Evolutionary conservation across 2,329 filamentous ascomycete species (phyloP), one percentile per base, ranked within the genome.

Genomic region (Pseudopyricularia javanii): DNA sequence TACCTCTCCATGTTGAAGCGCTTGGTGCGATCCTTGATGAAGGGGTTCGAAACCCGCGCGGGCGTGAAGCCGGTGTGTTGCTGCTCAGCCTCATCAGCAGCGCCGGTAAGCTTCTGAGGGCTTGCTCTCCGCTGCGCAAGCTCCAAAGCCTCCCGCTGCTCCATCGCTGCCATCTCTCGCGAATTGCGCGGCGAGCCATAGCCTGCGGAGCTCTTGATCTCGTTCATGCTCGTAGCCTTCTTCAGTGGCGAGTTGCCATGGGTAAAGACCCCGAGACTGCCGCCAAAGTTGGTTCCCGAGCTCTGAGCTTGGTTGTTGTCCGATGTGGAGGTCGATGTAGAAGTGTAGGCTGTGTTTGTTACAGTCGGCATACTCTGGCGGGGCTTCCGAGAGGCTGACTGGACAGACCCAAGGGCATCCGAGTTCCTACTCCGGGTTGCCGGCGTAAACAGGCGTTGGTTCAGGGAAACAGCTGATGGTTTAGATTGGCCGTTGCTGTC

Each of bases 241-340:
- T 89, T 85, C 12, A 97, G 67, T 0, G 91, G 91, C 11, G 88
- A 95, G 40, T 84, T 86, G 6, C 83, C 82, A 64, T 95, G 88
- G 6, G 78, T 85, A 65, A 83, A 90, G 1, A 94, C 76, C 14
- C 91, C 90, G 50, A 95, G 72, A 63, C 78, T 91, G 2, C 91
- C 89, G 15, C 89, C 89, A 63, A 70, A 71, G 54, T 63, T 64
- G 7, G 62, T 61, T 47, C 45, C 56, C 12, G 54, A 58, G 43
- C 50, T 51, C 6, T 59, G 61, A 28, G 59, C 54, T 59, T 35
- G 58, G 53, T 49, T 56, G 56, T 32, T 61, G 54, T 51, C 60
- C 60, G 34, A 62, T 53, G 37, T 60, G 52, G 22, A 35, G 0
- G 34, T 48, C 24, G 53, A n/a, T 2, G 54, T 48, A 7, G 52